These are phyloP conservation scores for Aspergillus chevalieri DNA, from an alignment of 2,329 filamentous ascomycete genomes.

Conservation along the genomic window DNA sequence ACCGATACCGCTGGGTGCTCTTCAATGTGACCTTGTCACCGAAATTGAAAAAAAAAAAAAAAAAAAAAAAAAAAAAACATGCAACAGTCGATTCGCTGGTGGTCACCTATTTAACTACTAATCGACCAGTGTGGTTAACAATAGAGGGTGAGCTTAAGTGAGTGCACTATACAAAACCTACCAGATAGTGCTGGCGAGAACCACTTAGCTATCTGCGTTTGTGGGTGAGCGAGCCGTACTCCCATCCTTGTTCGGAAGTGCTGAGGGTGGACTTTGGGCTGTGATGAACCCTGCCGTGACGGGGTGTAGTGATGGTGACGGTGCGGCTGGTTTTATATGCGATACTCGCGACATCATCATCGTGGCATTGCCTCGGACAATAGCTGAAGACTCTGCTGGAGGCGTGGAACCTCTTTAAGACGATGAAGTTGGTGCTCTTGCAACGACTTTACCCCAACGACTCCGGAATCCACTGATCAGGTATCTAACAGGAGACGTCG, in stretches of 20 bases:
- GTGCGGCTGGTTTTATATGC: neutral
- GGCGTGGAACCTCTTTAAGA: neutral
- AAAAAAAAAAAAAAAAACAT: too few relatives aligned
- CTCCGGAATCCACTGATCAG: neutral
- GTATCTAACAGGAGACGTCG: neutral
- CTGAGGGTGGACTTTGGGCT: constrained; percentile 1
- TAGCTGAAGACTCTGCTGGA: neutral
- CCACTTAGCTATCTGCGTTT: too few relatives aligned
- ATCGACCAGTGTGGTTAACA: too few relatives aligned
- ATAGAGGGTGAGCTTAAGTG: too few relatives aligned
- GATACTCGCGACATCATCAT: neutral
- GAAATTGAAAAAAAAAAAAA: too few relatives aligned
- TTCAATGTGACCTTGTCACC: too few relatives aligned
- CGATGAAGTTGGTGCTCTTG: neutral
- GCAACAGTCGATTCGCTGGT: too few relatives aligned
- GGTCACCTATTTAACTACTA: too few relatives aligned
- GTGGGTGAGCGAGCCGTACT: too few relatives aligned
- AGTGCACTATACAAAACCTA: too few relatives aligned
- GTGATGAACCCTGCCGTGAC: neutral
- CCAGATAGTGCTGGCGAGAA: too few relatives aligned
- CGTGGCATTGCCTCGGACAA: neutral
- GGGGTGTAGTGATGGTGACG: neutral
- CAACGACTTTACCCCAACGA: neutral
- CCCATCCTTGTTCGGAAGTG: neutral
- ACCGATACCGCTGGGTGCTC: too few relatives aligned